A percentile compares a stretch with the other conserved stretches of the same genome.
Evolutionary conservation across 2,329 filamentous ascomycete genomes (phyloP).

Genomic region (Sarocladium kiliense): DNA sequence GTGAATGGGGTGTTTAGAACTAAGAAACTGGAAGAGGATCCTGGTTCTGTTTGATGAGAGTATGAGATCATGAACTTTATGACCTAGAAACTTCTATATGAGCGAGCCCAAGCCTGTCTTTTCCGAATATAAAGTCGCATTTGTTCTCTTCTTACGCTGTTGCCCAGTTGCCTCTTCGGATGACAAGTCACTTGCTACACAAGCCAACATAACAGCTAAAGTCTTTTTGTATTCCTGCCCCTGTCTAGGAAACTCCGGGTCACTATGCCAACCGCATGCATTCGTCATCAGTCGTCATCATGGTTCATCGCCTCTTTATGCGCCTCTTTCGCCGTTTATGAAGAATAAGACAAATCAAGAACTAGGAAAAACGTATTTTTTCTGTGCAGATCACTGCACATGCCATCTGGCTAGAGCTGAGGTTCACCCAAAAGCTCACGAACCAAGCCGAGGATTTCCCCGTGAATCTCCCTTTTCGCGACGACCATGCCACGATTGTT

Average conservation of each 20-base stretch:
- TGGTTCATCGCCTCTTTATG: background rate
- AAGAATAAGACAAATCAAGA: background rate
- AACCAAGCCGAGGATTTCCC: slow-evolving; percentile 28
- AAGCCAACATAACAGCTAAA: too few relatives aligned
- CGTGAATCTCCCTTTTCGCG: slow-evolving; percentile 39
- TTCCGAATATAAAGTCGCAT: background rate
- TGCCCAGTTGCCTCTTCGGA: too few relatives aligned
- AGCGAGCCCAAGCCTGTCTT: slow-evolving; percentile 1
- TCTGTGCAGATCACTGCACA: background rate
- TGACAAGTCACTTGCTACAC: too few relatives aligned
- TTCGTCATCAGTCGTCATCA: background rate
- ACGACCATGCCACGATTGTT: slow-evolving; percentile 33
- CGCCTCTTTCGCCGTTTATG: background rate
- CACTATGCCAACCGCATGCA: background rate
- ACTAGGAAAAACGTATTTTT: background rate
- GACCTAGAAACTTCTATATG: slow-evolving; percentile 3
- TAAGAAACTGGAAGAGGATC: background rate
- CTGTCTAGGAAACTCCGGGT: background rate
- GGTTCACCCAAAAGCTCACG: slow-evolving; percentile 14
- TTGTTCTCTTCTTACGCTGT: background rate
- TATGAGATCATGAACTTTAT: background rate
- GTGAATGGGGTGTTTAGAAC: background rate
- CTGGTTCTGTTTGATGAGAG: slow-evolving; percentile 2
- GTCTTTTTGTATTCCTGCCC: background rate
- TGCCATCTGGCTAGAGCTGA: background rate